Base-by-base conservation (phyloP, 2,329 filamentous ascomycete species). In the Stemphylium beticola region DNA sequence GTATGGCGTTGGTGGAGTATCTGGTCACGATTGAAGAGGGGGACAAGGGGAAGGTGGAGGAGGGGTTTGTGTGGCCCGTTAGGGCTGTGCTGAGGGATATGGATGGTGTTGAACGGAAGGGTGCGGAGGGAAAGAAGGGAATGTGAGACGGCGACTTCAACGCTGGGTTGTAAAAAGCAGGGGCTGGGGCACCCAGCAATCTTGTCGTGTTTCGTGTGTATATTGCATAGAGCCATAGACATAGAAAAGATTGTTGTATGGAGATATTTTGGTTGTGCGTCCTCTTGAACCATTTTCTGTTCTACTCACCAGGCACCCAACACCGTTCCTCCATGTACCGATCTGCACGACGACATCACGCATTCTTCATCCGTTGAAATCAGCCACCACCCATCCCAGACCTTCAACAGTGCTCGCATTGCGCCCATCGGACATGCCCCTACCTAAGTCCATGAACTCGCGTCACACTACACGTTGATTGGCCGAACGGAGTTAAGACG, bases 1-100 rank as follows among this genome's bases (percentile, higher is more conserved):
- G 74, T 15, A 76, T 76, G 71, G 72, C 73, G 29, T 50, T 75
- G 2, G 69, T 71, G 0, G 73, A 76, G 60, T 74, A 74, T 38
- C 63, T 76, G 7, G 70, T 73, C 24, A 74, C 72, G 0, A 60
- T 71, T 7, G 62, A 69, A 17, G 68, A 71, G 18, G 69, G 65
- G 5, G 60, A 60, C 34, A 68, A 60, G 3, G 63, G 61, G 20
- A 52, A 57, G 18, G 36, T 69, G 14, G 70, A 73, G 20, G 68
- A 74, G 41, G 71, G 71, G 0, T 75, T 75, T 48, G 72, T 71
- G 8, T 75, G 73, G 73, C 73, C 73, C 7, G 71, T 74, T 3
- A 64, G 57, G 37, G 56, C 58, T 18, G 67, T 74, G 12, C 26
- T 75, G 55, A 64, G 66, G 36, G 66, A 74, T 37, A 32, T 75